Conservation (phyloP, 148 eudicot genomes). For the Rhododendron vialii region DNA sequence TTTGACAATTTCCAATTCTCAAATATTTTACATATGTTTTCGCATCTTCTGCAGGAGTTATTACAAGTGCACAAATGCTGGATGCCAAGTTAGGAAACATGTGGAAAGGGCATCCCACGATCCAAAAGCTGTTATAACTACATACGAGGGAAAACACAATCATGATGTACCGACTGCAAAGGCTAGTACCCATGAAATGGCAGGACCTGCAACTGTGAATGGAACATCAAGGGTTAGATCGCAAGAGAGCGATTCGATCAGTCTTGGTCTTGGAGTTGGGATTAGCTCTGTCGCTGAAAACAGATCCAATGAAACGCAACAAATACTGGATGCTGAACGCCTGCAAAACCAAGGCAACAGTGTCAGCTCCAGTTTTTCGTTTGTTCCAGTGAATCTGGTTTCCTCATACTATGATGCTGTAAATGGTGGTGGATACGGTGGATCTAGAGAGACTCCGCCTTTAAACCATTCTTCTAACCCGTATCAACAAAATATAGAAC, state of each 20-base stretch:
- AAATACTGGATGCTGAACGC: slow-evolving; percentile 45
- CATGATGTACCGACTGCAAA: slow-evolving; percentile 16
- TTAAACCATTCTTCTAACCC: slow-evolving; percentile 54
- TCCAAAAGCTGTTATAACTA: slow-evolving; percentile 28
- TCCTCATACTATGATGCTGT: slow-evolving; percentile 46
- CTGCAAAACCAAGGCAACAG: slow-evolving; percentile 33
- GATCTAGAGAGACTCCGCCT: slow-evolving; percentile 47
- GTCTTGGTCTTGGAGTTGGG: slow-evolving; percentile 18
- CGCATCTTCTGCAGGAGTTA: slow-evolving; percentile 18
- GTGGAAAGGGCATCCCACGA: slow-evolving; percentile 33
- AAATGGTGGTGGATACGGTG: slow-evolving; percentile 57
- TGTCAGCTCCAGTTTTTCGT: slow-evolving; percentile 24
- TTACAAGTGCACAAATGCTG: slow-evolving; percentile 25
- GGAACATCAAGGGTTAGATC: neutral
- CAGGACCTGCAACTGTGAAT: neutral
- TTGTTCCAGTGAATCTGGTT: slow-evolving; percentile 29
- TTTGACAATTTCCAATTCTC: neutral
- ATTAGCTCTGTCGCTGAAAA: slow-evolving; percentile 23
- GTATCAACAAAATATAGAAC: slow-evolving; percentile 56
- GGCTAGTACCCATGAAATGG: slow-evolving; percentile 7
- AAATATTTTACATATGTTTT: neutral
- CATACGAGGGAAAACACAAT: slow-evolving; percentile 26
- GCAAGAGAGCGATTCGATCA: neutral
- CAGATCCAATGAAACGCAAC: slow-evolving; percentile 26
- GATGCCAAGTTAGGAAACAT: slow-evolving; percentile 28